Percentiles rank a stretch among this genome's conserved stretches.
Conservation (phyloP, 169 alveolate genomes). For the Cyclospora cayetanensis region DNA sequence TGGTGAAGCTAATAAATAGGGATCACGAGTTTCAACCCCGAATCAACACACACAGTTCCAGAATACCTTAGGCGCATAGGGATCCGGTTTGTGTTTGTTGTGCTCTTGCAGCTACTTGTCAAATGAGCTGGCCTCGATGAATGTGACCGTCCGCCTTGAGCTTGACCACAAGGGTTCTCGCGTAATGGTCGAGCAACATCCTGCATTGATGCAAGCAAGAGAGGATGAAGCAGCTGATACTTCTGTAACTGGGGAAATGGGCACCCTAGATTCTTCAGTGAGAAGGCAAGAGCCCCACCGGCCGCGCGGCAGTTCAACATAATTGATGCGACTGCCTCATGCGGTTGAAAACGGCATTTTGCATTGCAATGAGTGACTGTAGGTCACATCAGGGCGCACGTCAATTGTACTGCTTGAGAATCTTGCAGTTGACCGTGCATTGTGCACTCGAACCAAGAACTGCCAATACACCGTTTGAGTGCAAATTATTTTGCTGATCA, state of each 20-base stretch:
- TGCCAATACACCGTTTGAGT: too few species aligned
- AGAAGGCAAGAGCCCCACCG: conserved; percentile 5
- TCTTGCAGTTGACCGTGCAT: too few species aligned
- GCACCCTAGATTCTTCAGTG: not conserved
- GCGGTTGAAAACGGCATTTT: too few species aligned
- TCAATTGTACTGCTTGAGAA: too few species aligned
- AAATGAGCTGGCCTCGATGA: conserved; percentile 74
- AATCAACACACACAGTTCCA: too few species aligned
- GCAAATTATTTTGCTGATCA: too few species aligned
- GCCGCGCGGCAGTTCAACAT: not conserved
- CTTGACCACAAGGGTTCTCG: conserved; percentile 53
- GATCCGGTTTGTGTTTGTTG: not conserved
- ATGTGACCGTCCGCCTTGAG: conserved; percentile 66
- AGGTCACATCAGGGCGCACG: too few species aligned
- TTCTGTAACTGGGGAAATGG: not conserved
- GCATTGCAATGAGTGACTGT: too few species aligned
- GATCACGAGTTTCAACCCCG: too few species aligned
- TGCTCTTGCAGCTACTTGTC: conserved; percentile 67
- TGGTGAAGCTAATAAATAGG: not conserved
- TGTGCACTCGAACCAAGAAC: too few species aligned
- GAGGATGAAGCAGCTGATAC: not conserved
- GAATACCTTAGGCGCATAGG: not conserved
- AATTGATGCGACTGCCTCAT: too few species aligned
- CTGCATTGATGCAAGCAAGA: not conserved
- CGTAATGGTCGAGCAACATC: not conserved